These are phyloP conservation scores for Picochlorum sp. DNA, from an alignment of 139 green algal genomes.

Conservation along the genomic window DNA sequence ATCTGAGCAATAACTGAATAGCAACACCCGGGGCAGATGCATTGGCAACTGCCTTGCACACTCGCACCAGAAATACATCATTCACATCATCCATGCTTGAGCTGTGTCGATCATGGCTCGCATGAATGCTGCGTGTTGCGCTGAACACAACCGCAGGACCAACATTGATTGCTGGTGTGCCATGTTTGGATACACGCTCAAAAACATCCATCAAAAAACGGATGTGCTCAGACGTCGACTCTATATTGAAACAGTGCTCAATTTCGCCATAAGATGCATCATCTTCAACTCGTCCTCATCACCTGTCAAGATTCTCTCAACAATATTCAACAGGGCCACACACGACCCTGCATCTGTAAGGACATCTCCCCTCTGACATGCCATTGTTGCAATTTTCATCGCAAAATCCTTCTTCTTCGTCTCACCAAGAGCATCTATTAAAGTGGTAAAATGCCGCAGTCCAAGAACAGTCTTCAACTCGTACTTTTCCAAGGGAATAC, in stretches of 20 bases:
- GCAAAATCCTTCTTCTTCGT: constrained; percentile 58
- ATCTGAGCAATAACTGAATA: constrained; percentile 63
- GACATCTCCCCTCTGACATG: constrained; percentile 40
- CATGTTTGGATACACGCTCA: constrained; percentile 31
- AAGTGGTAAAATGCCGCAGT: constrained; percentile 26
- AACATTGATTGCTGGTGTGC: neutral
- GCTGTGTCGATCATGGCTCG: constrained; percentile 1
- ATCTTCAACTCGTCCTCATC: constrained; percentile 80
- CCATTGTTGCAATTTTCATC: constrained; percentile 48
- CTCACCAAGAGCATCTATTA: constrained; percentile 43
- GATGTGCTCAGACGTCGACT: constrained; percentile 52
- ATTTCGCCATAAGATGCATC: constrained; percentile 83
- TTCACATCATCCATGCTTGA: neutral
- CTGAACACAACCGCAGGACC: constrained; percentile 3
- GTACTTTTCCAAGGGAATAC: constrained; percentile 70
- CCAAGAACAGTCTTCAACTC: constrained; percentile 67
- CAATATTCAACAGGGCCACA: constrained; percentile 50
- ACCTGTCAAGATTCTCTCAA: constrained; percentile 26
- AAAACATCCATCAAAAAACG: constrained; percentile 53
- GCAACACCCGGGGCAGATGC: constrained; percentile 45
- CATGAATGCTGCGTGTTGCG: too few species aligned
- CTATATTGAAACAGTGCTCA: constrained; percentile 64
- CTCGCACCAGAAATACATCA: constrained; percentile 34
- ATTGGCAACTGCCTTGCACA: constrained; percentile 27
- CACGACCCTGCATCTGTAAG: constrained; percentile 22